These are phyloP conservation scores for Brassica carinata DNA, from an alignment of 345 rosid genomes.

Conservation along the genomic window DNA sequence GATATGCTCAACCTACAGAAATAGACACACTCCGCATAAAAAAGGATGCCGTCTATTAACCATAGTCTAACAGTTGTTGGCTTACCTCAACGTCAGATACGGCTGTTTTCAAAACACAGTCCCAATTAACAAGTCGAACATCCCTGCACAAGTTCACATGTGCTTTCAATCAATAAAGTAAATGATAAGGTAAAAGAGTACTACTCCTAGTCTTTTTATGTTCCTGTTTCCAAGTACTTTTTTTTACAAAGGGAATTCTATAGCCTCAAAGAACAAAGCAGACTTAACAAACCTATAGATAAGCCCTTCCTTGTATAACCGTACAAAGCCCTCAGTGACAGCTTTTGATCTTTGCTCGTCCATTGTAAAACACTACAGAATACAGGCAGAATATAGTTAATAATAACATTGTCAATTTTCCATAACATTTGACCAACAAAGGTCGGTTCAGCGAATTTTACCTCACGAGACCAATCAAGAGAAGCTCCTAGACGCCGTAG, in stretches of 20 bases:
- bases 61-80: slow-evolving; percentile 17
- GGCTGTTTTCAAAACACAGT: slow-evolving; percentile 80
- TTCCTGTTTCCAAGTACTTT: background rate
- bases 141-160: slow-evolving; percentile 56
- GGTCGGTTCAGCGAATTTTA: slow-evolving; percentile 31
- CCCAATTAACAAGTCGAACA: slow-evolving; percentile 89
- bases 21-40: slow-evolving; percentile 30
- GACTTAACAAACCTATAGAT: slow-evolving; percentile 68
- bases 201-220: background rate
- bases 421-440: background rate
- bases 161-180: background rate
- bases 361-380: slow-evolving; percentile 85
- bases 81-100: slow-evolving; percentile 90
- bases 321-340: slow-evolving; percentile 82
- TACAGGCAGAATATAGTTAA: background rate
- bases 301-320: slow-evolving; percentile 72
- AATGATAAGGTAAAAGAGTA: slow-evolving; percentile 9
- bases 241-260: slow-evolving; percentile 2
- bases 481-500: slow-evolving; percentile 84
- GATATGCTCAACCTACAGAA: slow-evolving; percentile 71
- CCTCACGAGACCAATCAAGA: slow-evolving; percentile 99
- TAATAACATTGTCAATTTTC: background rate
- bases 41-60: slow-evolving; percentile 21
- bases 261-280: background rate
- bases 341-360: slow-evolving; percentile 90